A percentile compares a stretch with the other conserved stretches of the same genome.
Evolutionary conservation across 345 rosid genomes (phyloP).

Genomic region (Dipteronia sinensis): DNA sequence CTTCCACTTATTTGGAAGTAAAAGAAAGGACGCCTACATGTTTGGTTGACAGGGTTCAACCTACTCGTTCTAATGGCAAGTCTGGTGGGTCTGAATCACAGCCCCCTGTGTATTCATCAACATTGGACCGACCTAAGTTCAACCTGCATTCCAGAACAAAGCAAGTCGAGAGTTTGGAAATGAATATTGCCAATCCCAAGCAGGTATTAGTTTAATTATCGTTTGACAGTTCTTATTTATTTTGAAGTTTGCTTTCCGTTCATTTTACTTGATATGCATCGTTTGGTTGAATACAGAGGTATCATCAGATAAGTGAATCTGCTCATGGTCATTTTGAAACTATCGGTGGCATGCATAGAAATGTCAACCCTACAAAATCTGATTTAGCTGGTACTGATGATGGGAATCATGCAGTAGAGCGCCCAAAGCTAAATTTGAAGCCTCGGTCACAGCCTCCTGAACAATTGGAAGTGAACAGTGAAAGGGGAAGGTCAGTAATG

Average conservation of each 20-base stretch:
- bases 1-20: slow-evolving; percentile 38
- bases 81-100: slow-evolving; percentile 42
- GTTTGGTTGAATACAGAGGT: slow-evolving; percentile 34
- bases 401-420: slow-evolving; percentile 53
- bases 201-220: slow-evolving; percentile 37
- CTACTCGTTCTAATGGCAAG: slow-evolving; percentile 39
- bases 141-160: slow-evolving; percentile 66
- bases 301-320: slow-evolving; percentile 29
- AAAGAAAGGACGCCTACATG: slow-evolving; percentile 41
- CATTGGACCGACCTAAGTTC: slow-evolving; percentile 63
- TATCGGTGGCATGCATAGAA: slow-evolving; percentile 33
- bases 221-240: background rate
- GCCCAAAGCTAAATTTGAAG: slow-evolving; percentile 65
- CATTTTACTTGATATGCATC: slow-evolving; percentile 21
- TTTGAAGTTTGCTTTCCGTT: slow-evolving; percentile 6
- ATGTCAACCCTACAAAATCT: slow-evolving; percentile 36
- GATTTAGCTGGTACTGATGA: slow-evolving; percentile 45
- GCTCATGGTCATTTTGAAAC: slow-evolving; percentile 32
- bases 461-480: slow-evolving; percentile 46
- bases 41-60: slow-evolving; percentile 38
- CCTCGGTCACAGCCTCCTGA: slow-evolving; percentile 59
- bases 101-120: slow-evolving; percentile 42
- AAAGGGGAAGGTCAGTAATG: slow-evolving; percentile 59
- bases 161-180: slow-evolving; percentile 57
- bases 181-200: slow-evolving; percentile 36